Evolutionary conservation across 2,329 filamentous ascomycete genomes (phyloP), one percentile per base, ranked within the genome.

Genomic region (Colletotrichum tropicale): DNA sequence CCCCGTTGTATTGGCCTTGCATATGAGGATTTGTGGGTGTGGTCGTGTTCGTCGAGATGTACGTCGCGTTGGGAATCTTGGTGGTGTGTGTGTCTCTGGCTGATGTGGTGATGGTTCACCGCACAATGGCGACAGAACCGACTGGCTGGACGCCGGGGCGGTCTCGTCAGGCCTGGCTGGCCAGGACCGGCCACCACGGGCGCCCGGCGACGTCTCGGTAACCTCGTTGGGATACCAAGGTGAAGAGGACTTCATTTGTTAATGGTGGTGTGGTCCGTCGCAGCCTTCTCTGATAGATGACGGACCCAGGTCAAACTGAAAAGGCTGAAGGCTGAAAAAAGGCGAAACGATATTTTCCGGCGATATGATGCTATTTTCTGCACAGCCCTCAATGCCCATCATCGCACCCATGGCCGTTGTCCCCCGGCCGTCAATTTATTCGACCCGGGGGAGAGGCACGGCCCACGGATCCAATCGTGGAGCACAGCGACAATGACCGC

Each of bases 341-440:
- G 28, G 15, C 72, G 68, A 66, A 75, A 74, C 68, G 60, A 62
- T 38, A 64, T 34, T 75, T 21, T 18, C 62, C 62, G 36, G 36
- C 38, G 55, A 30, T 58, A 36, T 72, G 62, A 72, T 72, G 68
- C 73, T 75, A 75, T 75, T 75, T 71, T 67, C 30, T 62, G 67
- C 67, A 62, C 36, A n/a, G 67, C 34, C 67, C 10, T 36, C 61
- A 36, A 48, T 72, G 62, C 61, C 24, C 32, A 30, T 58, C 67
- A 58, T 58, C 43, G 36, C 67, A 65, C 58, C 66, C 38, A 60
- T 68, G 52, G 32, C 38, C 21, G 30, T 18, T 5, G 2, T 8
- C 15, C 58, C 60, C 55, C 26, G 16, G 55, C 38, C 43, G 36
- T 55, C 67, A 55, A 67, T 67, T 18, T 67, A 43, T 65, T 64